Evolutionary conservation across 1,139 yeast species (phyloP).

Genomic region (Candida sanyaensis): DNA sequence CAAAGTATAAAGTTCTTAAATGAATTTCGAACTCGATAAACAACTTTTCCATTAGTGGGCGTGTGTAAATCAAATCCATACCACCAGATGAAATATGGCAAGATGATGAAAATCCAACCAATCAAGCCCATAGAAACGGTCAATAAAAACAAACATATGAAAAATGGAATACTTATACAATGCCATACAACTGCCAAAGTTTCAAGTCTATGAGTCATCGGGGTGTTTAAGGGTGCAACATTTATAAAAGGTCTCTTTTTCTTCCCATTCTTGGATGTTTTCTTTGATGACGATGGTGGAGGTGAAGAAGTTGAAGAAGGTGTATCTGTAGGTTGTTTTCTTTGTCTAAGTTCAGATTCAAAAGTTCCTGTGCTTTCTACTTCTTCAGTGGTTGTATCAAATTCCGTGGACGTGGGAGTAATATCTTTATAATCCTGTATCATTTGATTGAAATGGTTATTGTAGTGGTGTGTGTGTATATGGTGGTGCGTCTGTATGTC

Average conservation of each 20-base stretch:
- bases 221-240: constrained; percentile 57
- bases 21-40: constrained; percentile 56
- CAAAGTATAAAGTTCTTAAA: constrained; percentile 64
- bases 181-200: constrained; percentile 79
- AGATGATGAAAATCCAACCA: constrained; percentile 64
- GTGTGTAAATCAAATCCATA: constrained; percentile 58
- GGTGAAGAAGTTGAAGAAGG: neutral
- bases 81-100: constrained; percentile 63
- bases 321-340: neutral
- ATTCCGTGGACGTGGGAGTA: neutral
- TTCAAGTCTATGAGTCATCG: constrained; percentile 61
- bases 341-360: constrained; percentile 3
- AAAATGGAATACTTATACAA: constrained; percentile 67
- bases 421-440: neutral
- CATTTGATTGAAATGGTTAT: neutral
- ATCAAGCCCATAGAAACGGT: constrained; percentile 65
- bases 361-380: neutral
- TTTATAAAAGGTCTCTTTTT: constrained; percentile 22
- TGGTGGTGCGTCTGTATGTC: neutral
- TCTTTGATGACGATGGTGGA: neutral
- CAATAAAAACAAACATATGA: constrained; percentile 52
- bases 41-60: constrained; percentile 72
- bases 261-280: constrained; percentile 1
- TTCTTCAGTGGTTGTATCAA: neutral
- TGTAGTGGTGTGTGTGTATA: neutral